Evolutionary conservation across 345 rosid species (phyloP).

Genomic region (Eucalyptus regnans): DNA sequence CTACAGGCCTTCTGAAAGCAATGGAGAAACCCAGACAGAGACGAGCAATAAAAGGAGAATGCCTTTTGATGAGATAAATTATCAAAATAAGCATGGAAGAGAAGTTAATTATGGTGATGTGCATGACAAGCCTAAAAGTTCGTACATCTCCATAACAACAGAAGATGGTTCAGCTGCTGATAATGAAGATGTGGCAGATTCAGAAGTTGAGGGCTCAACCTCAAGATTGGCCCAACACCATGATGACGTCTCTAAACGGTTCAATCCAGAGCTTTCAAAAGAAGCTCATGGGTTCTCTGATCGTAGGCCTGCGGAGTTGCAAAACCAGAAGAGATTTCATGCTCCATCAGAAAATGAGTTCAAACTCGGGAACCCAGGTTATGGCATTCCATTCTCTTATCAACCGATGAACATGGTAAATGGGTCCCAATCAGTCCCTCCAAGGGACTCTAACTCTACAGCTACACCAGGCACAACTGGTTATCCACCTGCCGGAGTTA

Average conservation of each 20-base stretch:
- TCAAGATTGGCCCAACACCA: slow-evolving; percentile 31
- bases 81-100: slow-evolving; percentile 49
- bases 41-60: slow-evolving; percentile 53
- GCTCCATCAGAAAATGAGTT: slow-evolving; percentile 34
- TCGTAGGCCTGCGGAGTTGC: slow-evolving; percentile 19
- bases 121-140: slow-evolving; percentile 46
- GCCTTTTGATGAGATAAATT: slow-evolving; percentile 40
- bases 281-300: slow-evolving; percentile 40
- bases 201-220: slow-evolving; percentile 83
- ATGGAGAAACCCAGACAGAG: slow-evolving; percentile 47
- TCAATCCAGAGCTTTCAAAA: slow-evolving; percentile 29
- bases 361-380: slow-evolving; percentile 36
- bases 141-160: slow-evolving; percentile 66
- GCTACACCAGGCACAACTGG: slow-evolving; percentile 31
- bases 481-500: slow-evolving; percentile 20
- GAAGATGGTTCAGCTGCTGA: slow-evolving; percentile 91
- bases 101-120: slow-evolving; percentile 33
- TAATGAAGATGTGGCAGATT: slow-evolving; percentile 92
- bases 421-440: slow-evolving; percentile 35
- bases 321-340: slow-evolving; percentile 27
- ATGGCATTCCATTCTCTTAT: slow-evolving; percentile 40
- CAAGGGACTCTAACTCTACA: slow-evolving; percentile 40
- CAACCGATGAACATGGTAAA: slow-evolving; percentile 30
- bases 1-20: slow-evolving; percentile 30
- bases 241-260: slow-evolving; percentile 28